These are phyloP conservation scores for Eucalyptus marginata DNA, from an alignment of 345 rosid species.

Conservation along the genomic window DNA sequence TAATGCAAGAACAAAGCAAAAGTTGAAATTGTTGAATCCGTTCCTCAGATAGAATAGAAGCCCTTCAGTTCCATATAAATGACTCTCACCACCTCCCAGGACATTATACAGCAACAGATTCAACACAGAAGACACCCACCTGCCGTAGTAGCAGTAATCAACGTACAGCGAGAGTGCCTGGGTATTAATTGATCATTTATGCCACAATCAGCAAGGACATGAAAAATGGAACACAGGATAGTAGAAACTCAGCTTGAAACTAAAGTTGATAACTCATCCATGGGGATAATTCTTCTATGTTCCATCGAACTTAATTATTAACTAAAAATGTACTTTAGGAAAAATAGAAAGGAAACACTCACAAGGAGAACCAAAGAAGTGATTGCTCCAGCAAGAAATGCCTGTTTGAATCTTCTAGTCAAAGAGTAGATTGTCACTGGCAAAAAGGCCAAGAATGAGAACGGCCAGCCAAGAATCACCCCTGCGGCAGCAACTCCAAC, in stretches of 20 bases:
- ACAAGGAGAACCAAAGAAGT: conserved; percentile 55
- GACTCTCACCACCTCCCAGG: conserved; percentile 96
- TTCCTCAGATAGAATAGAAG: conserved; percentile 66
- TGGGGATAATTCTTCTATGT: not conserved
- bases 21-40: conserved; percentile 92
- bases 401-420: conserved; percentile 49
- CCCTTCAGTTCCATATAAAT: conserved; percentile 89
- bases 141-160: conserved; percentile 57
- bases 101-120: conserved; percentile 92
- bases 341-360: conserved; percentile 13
- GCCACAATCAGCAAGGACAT: not conserved
- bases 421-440: conserved; percentile 63
- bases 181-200: conserved; percentile 2
- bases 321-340: not conserved
- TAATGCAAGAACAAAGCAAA: conserved; percentile 75
- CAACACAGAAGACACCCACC: conserved; percentile 84
- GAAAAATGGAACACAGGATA: not conserved
- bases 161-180: conserved; percentile 69
- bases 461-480: conserved; percentile 97
- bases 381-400: conserved; percentile 58
- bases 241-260: not conserved
- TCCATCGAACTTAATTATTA: not conserved
- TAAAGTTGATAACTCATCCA: not conserved
- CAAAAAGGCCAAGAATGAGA: conserved; percentile 85
- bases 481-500: conserved; percentile 72